A percentile compares a stretch with the other conserved stretches of the same genome.
Conservation (phyloP, 2,329 filamentous ascomycete species). For the Alternaria triticina region DNA sequence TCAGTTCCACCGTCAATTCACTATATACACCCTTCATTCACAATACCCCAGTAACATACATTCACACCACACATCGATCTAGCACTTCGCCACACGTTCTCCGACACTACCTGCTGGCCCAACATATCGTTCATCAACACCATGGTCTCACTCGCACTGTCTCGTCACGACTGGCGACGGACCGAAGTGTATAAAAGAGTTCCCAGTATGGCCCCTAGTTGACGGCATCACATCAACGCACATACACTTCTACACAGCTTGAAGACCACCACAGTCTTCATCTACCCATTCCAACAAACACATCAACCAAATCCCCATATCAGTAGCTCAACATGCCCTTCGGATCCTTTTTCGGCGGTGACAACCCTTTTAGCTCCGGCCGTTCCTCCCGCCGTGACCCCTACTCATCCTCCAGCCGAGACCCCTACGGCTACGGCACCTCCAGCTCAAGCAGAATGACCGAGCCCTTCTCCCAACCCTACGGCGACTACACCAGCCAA, state of each 20-base stretch:
- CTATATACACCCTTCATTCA: neutral
- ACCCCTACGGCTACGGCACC: neutral
- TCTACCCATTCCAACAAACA: neutral
- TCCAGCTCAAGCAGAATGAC: neutral
- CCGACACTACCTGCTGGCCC: neutral
- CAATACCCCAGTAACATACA: neutral
- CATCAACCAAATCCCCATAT: neutral
- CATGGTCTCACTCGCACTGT: neutral
- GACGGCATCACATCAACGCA: neutral
- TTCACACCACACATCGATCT: neutral
- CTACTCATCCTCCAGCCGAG: neutral
- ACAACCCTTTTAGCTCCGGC: neutral
- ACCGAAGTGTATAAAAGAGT: neutral
- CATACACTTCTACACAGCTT: neutral
- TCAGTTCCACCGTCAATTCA: neutral
- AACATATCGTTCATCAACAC: neutral
- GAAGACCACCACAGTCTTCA: neutral
- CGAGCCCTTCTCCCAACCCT: neutral
- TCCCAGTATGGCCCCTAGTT: neutral
- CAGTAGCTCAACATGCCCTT: neutral
- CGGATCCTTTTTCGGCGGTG: neutral
- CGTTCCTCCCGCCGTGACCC: neutral
- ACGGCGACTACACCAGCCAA: neutral
- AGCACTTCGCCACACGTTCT: neutral
- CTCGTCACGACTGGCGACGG: neutral